A percentile compares a stretch with the other conserved stretches of the same genome.
phyloP scores from a whole-genome alignment of 768 basidiomycete genomes.

The Filobasidium floriforme region DNA sequence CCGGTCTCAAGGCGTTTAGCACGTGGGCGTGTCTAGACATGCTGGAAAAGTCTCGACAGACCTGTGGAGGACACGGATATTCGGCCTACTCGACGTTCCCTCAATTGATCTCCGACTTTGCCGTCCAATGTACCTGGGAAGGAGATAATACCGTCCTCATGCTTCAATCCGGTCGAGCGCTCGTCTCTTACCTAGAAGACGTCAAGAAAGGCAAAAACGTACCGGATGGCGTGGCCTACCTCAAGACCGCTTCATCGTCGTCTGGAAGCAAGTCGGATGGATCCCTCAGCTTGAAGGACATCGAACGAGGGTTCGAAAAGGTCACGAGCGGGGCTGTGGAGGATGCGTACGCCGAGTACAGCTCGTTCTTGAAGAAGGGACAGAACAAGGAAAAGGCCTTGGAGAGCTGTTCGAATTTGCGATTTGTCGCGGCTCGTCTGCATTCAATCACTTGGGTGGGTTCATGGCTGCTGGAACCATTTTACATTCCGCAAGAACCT shows the following conservation, averaged over 20 bases:
- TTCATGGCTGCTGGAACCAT: neutral
- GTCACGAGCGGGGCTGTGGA: conserved; percentile 46
- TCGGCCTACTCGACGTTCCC: conserved; percentile 44
- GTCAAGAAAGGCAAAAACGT: conserved; percentile 30
- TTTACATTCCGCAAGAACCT: neutral
- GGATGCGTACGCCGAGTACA: conserved; percentile 45
- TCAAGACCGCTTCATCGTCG: conserved; percentile 30
- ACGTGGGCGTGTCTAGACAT: conserved; percentile 48
- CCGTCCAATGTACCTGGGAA: conserved; percentile 48
- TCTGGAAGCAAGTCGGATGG: conserved; percentile 39
- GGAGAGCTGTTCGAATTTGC: conserved; percentile 45
- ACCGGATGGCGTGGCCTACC: conserved; percentile 35
- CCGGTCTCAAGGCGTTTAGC: conserved; percentile 49
- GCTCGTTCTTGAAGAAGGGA: conserved; percentile 38
- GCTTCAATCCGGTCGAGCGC: conserved; percentile 43
- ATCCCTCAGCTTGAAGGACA: conserved; percentile 40
- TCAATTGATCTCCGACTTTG: conserved; percentile 46
- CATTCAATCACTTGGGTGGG: conserved; percentile 37
- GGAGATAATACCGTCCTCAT: conserved; percentile 46
- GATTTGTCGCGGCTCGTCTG: conserved; percentile 48
- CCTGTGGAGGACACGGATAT: conserved; percentile 48
- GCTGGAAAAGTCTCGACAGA: conserved; percentile 47
- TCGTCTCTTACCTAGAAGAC: conserved; percentile 25
- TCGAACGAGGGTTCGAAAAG: conserved; percentile 44
- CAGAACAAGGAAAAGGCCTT: conserved; percentile 46